Evolutionary conservation across 2,329 filamentous ascomycete genomes (phyloP).

Genomic region (Xylariomycetidae sp.): DNA sequence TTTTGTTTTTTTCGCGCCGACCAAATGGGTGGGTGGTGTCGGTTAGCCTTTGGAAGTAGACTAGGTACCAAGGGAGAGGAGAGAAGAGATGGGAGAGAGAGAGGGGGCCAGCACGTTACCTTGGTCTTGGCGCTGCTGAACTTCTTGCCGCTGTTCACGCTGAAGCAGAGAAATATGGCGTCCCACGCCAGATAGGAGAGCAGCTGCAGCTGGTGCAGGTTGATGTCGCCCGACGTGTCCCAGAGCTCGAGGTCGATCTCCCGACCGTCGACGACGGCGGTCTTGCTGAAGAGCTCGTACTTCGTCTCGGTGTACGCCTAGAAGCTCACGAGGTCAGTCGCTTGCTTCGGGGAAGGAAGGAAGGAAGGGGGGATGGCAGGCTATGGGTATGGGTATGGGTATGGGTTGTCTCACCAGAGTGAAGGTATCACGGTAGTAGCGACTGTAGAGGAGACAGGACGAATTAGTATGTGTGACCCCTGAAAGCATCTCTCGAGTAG

Average conservation of each 20-base stretch:
- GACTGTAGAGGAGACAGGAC: slow-evolving; percentile 16
- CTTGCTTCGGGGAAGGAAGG: too few relatives aligned
- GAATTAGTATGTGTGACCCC: too few relatives aligned
- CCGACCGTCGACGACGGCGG: slow-evolving; percentile 15
- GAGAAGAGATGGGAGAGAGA: too few relatives aligned
- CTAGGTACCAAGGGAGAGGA: slow-evolving; percentile 9
- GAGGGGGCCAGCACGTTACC: too few relatives aligned
- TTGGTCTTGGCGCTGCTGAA: slow-evolving; percentile 21
- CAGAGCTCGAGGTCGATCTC: slow-evolving; percentile 26
- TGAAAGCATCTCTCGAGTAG: too few relatives aligned
- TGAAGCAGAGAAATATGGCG: slow-evolving; percentile 34
- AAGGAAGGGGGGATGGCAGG: background rate
- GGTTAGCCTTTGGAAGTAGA: too few relatives aligned
- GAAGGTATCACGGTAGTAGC: slow-evolving; percentile 23
- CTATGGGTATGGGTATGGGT: too few relatives aligned
- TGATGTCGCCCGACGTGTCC: slow-evolving; percentile 24
- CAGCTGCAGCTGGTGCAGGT: slow-evolving; percentile 21
- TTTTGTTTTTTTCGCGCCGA: too few relatives aligned
- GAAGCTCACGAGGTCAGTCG: too few relatives aligned
- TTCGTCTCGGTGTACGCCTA: slow-evolving; percentile 19
- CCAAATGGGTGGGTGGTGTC: too few relatives aligned
- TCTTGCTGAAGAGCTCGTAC: slow-evolving; percentile 25
- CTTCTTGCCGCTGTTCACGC: slow-evolving; percentile 24
- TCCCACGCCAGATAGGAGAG: slow-evolving; percentile 29
- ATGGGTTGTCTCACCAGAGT: slow-evolving; percentile 13